phyloP scores from a whole-genome alignment of 2,329 filamentous ascomycete genomes.

The Penicillium concentricum region DNA sequence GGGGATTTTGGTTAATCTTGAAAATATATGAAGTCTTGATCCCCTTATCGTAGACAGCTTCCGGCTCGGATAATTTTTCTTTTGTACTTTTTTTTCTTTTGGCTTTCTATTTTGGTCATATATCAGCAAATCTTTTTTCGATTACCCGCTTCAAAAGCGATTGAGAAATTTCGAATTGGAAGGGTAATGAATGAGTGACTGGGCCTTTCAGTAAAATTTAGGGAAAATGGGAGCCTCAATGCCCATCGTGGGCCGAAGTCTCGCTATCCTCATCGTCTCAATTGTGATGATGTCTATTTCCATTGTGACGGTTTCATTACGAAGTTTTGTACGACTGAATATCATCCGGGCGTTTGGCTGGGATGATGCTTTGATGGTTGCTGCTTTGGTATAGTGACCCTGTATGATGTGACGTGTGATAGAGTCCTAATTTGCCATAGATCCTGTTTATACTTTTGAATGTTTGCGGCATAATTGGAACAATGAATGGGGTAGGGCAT shows the following conservation, averaged over 20 bases:
- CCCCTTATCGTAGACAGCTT: background rate
- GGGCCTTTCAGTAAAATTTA: background rate
- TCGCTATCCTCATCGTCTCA: constrained; percentile 19
- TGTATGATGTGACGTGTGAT: background rate
- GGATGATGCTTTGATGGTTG: constrained; percentile 26
- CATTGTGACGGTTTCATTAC: constrained; percentile 17
- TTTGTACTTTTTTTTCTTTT: background rate
- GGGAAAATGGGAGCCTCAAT: constrained; percentile 10
- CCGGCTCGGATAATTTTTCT: background rate
- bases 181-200: background rate
- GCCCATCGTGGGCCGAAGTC: constrained; percentile 18
- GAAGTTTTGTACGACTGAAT: constrained; percentile 23
- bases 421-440: background rate
- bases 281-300: constrained; percentile 21
- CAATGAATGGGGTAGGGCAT: constrained; percentile 10
- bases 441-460: constrained; percentile 4
- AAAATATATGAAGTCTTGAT: background rate
- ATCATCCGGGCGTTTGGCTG: constrained; percentile 24
- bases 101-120: background rate
- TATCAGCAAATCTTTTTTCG: background rate
- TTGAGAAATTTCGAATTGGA: background rate
- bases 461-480: constrained; percentile 2
- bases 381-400: constrained; percentile 17
- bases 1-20: background rate
- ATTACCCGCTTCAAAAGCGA: background rate